Evolutionary conservation across 768 basidiomycete species (phyloP), one percentile per base, ranked within the genome.

Genomic region (Leccinellum luteum): DNA sequence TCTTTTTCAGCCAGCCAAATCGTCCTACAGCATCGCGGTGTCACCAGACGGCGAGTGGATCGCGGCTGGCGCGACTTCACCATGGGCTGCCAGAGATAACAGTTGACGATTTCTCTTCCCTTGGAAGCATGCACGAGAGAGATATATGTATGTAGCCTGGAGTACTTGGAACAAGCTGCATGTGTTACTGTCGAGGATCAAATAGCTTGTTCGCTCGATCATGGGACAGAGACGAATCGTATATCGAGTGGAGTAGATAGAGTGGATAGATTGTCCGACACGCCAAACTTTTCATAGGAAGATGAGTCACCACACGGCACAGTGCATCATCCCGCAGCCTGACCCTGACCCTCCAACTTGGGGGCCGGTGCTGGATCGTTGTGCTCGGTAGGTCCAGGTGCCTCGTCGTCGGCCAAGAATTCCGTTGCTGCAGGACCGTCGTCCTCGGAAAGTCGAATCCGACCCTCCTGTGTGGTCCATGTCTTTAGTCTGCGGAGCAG

Each of bases 351-450:
- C n/a, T 25, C 53, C 28, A 35, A 43, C 9, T 12, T 9, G 13
- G 61, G 45, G 47, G 60, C 60, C 0, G 57, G 62, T 10, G 56
- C 64, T 31, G 58, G 64, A 31, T 72, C 68, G 35, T 61, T 60
- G 57, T 65, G 68, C 25, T 66, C 61, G 27, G 70, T 73, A 6
- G 41, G 41, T 32, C 78, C 81, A 13, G 81, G 58, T 23, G 64
- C 69, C 17, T 78, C 85, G 48, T 85, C 84, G 48, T 82, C 79
- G 31, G 82, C 79, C 49, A 90, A 62, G 59, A 89, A 89, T 54
- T 85, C 84, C 15, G 76, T 74, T n/a, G 86, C 80, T n/a, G 87
- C 78, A 13, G 87, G 87, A 0, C 86, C 85, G 53, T 89, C 86
- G 61, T 90, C 88, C 64, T 82, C 78, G 48, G 86, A 87, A 21